Conservation (phyloP, 768 basidiomycete species). For the Mycena vitilis region DNA sequence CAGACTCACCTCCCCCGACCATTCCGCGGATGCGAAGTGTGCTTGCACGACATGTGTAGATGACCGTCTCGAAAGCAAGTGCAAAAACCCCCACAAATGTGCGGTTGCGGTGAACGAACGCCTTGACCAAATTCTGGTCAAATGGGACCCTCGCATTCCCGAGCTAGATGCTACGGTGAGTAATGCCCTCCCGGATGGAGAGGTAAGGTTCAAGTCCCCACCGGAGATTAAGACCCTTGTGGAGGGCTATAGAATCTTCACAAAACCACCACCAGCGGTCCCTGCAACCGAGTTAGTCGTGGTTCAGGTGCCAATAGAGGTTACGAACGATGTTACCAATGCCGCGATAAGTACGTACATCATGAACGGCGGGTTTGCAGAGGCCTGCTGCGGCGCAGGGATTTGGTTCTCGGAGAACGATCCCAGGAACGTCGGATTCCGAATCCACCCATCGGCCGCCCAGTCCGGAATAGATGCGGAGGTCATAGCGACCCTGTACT, state of each 20-base stretch:
- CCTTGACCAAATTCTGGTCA: constrained; percentile 1
- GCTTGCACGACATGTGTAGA: not conserved
- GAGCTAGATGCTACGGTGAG: not conserved
- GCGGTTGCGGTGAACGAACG: not conserved
- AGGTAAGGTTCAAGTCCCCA: not conserved
- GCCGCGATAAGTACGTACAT: not conserved
- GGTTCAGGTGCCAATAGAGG: too few species aligned
- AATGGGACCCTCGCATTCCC: constrained; percentile 6
- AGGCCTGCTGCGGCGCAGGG: not conserved
- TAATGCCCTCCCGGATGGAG: not conserved
- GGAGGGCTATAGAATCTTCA: constrained; percentile 16
- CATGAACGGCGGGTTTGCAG: not conserved
- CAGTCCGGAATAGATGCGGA: not conserved
- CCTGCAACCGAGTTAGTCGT: too few species aligned
- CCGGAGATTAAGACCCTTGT: not conserved
- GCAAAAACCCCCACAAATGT: constrained; percentile 22
- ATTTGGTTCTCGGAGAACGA: not conserved
- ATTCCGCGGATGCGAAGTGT: not conserved
- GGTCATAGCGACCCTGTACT: not conserved
- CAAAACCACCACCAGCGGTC: not conserved
- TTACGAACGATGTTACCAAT: not conserved
- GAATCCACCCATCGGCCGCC: not conserved
- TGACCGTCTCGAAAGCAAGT: not conserved
- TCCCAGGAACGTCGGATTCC: not conserved
- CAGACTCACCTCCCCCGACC: not conserved